These are phyloP conservation scores for Apiospora aurea DNA, from an alignment of 2,329 filamentous ascomycete species.

Conservation along the genomic window DNA sequence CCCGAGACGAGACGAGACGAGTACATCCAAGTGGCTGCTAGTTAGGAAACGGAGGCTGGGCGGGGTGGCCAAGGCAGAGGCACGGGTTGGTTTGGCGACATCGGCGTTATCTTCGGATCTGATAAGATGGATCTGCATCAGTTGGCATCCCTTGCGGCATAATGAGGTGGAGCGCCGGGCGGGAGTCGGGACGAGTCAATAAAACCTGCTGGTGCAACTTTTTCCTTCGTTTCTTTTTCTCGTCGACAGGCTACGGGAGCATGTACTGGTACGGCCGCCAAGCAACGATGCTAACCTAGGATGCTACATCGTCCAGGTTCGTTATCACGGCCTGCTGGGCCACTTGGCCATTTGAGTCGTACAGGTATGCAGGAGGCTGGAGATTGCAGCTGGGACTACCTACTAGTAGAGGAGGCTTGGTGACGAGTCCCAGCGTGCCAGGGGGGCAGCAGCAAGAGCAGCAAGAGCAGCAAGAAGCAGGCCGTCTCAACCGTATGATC, in stretches of 20 bases:
- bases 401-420: background rate
- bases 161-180: constrained; percentile 7
- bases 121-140: constrained; percentile 56
- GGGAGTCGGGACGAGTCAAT: constrained; percentile 12
- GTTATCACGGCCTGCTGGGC: background rate
- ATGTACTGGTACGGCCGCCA: background rate
- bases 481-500: background rate
- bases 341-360: background rate
- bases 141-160: constrained; percentile 17
- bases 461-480: too few species aligned
- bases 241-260: background rate
- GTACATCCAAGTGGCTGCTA: background rate
- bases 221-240: background rate
- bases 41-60: background rate
- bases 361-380: constrained; percentile 3
- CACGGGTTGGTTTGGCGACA: constrained; percentile 41
- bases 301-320: background rate
- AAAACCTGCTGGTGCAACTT: constrained; percentile 12
- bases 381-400: background rate
- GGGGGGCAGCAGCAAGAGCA: too few species aligned
- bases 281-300: background rate
- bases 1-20: too few species aligned
- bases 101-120: constrained; percentile 61
- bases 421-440: background rate
- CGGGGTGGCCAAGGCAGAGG: constrained; percentile 7